These are phyloP conservation scores for Prunus armeniaca DNA, from an alignment of 306 rosid species.

Conservation along the genomic window DNA sequence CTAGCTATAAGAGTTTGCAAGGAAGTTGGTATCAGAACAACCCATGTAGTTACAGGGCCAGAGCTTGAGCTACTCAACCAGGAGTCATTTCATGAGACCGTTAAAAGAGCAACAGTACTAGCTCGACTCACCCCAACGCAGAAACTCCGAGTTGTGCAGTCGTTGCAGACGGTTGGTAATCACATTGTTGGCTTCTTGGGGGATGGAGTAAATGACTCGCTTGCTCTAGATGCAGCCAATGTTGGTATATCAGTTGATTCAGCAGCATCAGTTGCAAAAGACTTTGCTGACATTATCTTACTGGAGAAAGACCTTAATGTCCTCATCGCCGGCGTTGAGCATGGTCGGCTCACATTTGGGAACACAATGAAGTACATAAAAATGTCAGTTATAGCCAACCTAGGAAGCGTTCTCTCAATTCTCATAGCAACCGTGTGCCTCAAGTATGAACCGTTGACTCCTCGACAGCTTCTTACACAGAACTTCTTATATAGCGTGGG, in stretches of 20 bases:
- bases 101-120: constrained; percentile 64
- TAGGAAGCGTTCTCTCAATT: constrained; percentile 71
- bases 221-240: constrained; percentile 76
- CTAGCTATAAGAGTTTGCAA: constrained; percentile 64
- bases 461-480: constrained; percentile 71
- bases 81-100: constrained; percentile 65
- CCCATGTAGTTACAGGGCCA: constrained; percentile 73
- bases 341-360: constrained; percentile 70
- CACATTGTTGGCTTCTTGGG: constrained; percentile 77
- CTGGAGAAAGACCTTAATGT: constrained; percentile 86
- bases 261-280: constrained; percentile 77
- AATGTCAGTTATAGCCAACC: constrained; percentile 75
- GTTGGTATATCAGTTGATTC: constrained; percentile 87
- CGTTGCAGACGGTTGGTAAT: constrained; percentile 64
- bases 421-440: constrained; percentile 57
- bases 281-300: constrained; percentile 75
- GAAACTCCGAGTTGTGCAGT: constrained; percentile 74
- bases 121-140: constrained; percentile 83
- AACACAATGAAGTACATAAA: constrained; percentile 85
- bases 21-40: constrained; percentile 78
- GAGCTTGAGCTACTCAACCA: constrained; percentile 70
- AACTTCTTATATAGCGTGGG: constrained; percentile 73
- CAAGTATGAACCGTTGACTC: constrained; percentile 60
- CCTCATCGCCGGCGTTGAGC: constrained; percentile 78
- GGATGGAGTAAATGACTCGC: constrained; percentile 77